Evolutionary conservation across 2,329 filamentous ascomycete species (phyloP).

Genomic region (Penicillium sp.): DNA sequence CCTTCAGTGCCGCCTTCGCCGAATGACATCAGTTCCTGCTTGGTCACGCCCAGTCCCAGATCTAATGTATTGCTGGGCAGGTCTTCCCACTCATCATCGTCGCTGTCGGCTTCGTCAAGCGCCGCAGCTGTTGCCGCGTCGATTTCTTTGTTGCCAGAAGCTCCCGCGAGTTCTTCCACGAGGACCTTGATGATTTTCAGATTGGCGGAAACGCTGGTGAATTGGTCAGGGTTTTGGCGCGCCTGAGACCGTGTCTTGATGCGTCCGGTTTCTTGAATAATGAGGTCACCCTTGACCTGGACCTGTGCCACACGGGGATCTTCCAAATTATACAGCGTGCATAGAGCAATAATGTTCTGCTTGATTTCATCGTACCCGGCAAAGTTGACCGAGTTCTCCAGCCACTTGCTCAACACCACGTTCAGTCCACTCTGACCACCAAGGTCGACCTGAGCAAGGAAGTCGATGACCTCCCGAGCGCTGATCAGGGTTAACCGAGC

Average conservation of each 20-base stretch:
- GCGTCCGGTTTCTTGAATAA: constrained; percentile 70
- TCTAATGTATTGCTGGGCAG: constrained; percentile 72
- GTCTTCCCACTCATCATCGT: constrained; percentile 85
- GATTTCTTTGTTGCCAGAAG: constrained; percentile 56
- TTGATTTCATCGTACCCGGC: constrained; percentile 97
- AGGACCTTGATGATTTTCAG: constrained; percentile 96
- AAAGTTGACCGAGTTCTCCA: constrained; percentile 95
- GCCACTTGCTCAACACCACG: constrained; percentile 88
- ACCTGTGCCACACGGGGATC: constrained; percentile 75
- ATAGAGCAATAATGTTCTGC: constrained; percentile 91
- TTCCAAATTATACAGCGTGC: constrained; percentile 83
- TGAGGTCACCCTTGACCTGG: constrained; percentile 85
- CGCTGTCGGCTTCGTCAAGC: constrained; percentile 57
- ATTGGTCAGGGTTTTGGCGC: constrained; percentile 83
- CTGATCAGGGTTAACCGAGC: constrained; percentile 81
- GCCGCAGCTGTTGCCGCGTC: constrained; percentile 56
- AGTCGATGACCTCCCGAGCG: constrained; percentile 84
- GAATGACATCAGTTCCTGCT: constrained; percentile 76
- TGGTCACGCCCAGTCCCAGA: constrained; percentile 64
- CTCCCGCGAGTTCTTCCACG: constrained; percentile 82
- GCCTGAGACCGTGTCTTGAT: constrained; percentile 95
- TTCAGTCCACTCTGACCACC: constrained; percentile 72
- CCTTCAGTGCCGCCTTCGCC: constrained; percentile 51
- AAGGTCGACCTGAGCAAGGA: constrained; percentile 80
- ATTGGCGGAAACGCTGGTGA: constrained; percentile 78